Conservation (phyloP, 495 filamentous ascomycete species). For the Platismatia glauca region DNA sequence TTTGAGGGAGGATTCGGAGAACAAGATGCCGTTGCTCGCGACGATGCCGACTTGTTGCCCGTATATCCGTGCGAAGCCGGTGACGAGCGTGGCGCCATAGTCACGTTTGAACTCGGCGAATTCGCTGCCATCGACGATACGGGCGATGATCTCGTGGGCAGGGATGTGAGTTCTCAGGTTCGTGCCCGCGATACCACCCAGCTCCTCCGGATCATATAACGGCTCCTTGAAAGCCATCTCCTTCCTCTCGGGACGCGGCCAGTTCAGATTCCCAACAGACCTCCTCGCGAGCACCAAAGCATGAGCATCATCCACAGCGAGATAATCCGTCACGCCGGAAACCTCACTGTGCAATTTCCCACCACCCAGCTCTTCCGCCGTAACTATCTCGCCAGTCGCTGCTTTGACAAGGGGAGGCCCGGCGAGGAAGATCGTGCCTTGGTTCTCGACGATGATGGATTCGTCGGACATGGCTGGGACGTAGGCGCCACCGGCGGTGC, state of each 20-base stretch:
- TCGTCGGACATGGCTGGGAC: conserved; percentile 97
- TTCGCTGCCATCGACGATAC: conserved; percentile 82
- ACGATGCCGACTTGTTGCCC: conserved; percentile 88
- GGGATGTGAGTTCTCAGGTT: conserved; percentile 78
- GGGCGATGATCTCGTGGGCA: conserved; percentile 83
- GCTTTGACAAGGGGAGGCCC: conserved; percentile 94
- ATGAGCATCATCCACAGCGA: conserved; percentile 90
- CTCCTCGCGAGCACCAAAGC: conserved; percentile 80
- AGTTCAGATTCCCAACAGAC: conserved; percentile 82
- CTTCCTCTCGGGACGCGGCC: conserved; percentile 41
- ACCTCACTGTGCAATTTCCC: conserved; percentile 86
- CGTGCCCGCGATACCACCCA: conserved; percentile 79
- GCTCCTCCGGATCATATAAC: conserved; percentile 69
- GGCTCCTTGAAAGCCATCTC: conserved; percentile 51
- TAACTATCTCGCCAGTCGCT: conserved; percentile 88
- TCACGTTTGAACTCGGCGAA: conserved; percentile 93
- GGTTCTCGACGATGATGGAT: conserved; percentile 88
- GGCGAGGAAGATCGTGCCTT: conserved; percentile 94
- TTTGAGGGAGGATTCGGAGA: conserved; percentile 82
- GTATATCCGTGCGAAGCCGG: conserved; percentile 82
- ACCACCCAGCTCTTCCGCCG: conserved; percentile 86
- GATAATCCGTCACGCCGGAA: conserved; percentile 92
- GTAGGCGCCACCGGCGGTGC: conserved; percentile 91
- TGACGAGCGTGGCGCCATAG: conserved; percentile 86
- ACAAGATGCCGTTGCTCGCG: conserved; percentile 96